Percentiles rank a stretch among this genome's conserved stretches.
Conservation (phyloP, 2,329 filamentous ascomycete genomes). For the Colletotrichum cordylinicola region DNA sequence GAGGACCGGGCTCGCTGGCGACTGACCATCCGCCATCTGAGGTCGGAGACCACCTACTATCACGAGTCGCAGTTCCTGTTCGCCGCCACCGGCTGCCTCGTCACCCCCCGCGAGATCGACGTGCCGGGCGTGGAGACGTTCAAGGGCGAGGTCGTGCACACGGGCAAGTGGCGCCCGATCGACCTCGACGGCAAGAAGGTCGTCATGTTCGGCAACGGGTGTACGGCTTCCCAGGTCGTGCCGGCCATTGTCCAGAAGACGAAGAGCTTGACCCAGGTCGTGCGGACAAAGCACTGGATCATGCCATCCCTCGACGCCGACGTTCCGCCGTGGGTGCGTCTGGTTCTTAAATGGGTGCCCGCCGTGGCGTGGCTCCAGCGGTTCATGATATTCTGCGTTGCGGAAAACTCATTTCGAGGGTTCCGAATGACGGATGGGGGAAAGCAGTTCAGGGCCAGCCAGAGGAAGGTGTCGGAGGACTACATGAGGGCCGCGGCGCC, state of each 20-base stretch:
- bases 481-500: constrained; percentile 53
- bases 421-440: not conserved
- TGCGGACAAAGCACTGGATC: constrained; percentile 49
- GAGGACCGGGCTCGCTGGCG: constrained; percentile 39
- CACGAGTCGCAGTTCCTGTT: constrained; percentile 48
- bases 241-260: constrained; percentile 44
- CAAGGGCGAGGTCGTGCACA: constrained; percentile 59
- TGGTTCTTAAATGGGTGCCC: constrained; percentile 54
- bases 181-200: constrained; percentile 53
- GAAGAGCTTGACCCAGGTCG: constrained; percentile 37
- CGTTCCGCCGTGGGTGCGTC: constrained; percentile 21
- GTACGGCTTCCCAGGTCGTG: constrained; percentile 59
- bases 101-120: constrained; percentile 38
- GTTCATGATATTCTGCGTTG: constrained; percentile 44
- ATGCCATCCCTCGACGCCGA: constrained; percentile 34
- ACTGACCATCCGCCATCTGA: constrained; percentile 31
- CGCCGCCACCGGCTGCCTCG: constrained; percentile 37
- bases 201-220: constrained; percentile 60
- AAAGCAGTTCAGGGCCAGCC: constrained; percentile 35
- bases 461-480: constrained; percentile 43
- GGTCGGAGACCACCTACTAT: constrained; percentile 24
- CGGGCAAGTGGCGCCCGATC: constrained; percentile 58
- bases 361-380: constrained; percentile 46
- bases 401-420: constrained; percentile 42
- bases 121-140: constrained; percentile 57